These are phyloP conservation scores for Boletus eberwhitei DNA, from an alignment of 768 basidiomycete genomes.

Conservation along the genomic window DNA sequence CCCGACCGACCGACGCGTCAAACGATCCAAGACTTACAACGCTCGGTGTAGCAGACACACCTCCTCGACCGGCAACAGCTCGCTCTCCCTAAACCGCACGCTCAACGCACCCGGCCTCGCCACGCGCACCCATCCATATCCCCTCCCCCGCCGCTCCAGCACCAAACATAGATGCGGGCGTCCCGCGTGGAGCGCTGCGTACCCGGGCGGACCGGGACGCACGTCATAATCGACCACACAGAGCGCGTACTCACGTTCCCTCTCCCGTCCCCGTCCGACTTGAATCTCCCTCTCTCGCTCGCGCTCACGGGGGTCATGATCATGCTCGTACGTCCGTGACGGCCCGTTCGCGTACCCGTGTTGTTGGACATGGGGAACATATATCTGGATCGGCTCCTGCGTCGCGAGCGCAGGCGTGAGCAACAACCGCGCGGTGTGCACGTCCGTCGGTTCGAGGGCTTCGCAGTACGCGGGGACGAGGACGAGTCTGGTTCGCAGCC, in stretches of 20 bases:
- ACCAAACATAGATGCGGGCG: conserved; percentile 22
- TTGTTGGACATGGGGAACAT: conserved; percentile 3
- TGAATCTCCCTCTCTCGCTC: conserved; percentile 2
- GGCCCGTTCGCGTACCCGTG: neutral
- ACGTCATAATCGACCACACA: conserved; percentile 24
- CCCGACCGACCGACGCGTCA: too few relatives aligned
- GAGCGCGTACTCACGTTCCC: conserved; percentile 18
- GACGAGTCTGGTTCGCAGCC: conserved; percentile 14
- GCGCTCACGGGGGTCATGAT: conserved; percentile 1
- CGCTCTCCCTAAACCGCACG: conserved; percentile 23
- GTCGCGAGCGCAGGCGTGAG: conserved; percentile 18
- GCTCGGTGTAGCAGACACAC: conserved; percentile 22
- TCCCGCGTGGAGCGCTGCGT: conserved; percentile 18
- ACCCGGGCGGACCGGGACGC: conserved; percentile 19
- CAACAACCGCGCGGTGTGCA: conserved; percentile 10
- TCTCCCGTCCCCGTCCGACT: neutral
- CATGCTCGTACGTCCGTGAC: conserved; percentile 4
- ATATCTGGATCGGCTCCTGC: conserved; percentile 22
- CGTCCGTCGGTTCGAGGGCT: conserved; percentile 15
- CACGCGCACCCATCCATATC: conserved; percentile 17
- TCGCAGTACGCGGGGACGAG: conserved; percentile 25
- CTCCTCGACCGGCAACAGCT: conserved; percentile 17
- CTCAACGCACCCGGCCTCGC: conserved; percentile 18
- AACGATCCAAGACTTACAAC: neutral
- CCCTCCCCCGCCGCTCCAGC: conserved; percentile 18